phyloP scores from a whole-genome alignment of 768 basidiomycete species.

The Phlebiopsis flavidoalba region DNA sequence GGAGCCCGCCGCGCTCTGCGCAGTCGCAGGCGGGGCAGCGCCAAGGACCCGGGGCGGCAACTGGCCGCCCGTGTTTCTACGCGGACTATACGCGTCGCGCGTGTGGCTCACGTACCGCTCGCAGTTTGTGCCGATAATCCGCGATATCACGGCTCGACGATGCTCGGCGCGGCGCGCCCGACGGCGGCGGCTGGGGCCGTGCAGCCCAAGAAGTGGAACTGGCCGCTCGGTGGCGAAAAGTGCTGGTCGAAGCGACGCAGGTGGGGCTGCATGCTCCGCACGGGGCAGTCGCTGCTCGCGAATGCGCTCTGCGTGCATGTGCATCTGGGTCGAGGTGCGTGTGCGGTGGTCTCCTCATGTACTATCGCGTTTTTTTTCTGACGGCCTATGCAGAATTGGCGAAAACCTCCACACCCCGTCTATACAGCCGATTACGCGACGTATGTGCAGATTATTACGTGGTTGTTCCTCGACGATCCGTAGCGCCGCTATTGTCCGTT shows the following conservation, averaged over 20 bases:
- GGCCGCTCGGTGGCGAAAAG: slow-evolving; percentile 60
- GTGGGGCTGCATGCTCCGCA: slow-evolving; percentile 91
- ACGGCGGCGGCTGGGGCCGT: slow-evolving; percentile 28
- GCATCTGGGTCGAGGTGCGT: slow-evolving; percentile 67
- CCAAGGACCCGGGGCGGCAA: slow-evolving; percentile 41
- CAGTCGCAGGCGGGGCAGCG: slow-evolving; percentile 32
- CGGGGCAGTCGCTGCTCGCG: slow-evolving; percentile 79
- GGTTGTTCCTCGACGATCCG: slow-evolving; percentile 98
- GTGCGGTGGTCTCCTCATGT: not conserved
- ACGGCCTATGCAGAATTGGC: slow-evolving; percentile 69
- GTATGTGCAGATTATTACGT: slow-evolving; percentile 88
- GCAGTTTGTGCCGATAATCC: slow-evolving; percentile 77
- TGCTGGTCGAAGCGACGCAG: slow-evolving; percentile 87
- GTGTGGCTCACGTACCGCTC: slow-evolving; percentile 93
- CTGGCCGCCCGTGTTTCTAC: slow-evolving; percentile 82
- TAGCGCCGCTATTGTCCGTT: slow-evolving; percentile 82
- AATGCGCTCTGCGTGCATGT: slow-evolving; percentile 64
- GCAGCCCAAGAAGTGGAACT: slow-evolving; percentile 53
- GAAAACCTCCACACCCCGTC: slow-evolving; percentile 60
- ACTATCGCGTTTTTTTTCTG: not conserved
- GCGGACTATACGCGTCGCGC: slow-evolving; percentile 76
- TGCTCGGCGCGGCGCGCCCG: slow-evolving; percentile 34
- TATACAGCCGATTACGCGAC: slow-evolving; percentile 67
- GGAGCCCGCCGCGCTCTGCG: slow-evolving; percentile 18
- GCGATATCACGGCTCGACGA: slow-evolving; percentile 47